A percentile compares a stretch with the other conserved stretches of the same genome.
phyloP scores from a whole-genome alignment of 1,284 basidiomycete genomes.

The Xerocomus nothofagi region DNA sequence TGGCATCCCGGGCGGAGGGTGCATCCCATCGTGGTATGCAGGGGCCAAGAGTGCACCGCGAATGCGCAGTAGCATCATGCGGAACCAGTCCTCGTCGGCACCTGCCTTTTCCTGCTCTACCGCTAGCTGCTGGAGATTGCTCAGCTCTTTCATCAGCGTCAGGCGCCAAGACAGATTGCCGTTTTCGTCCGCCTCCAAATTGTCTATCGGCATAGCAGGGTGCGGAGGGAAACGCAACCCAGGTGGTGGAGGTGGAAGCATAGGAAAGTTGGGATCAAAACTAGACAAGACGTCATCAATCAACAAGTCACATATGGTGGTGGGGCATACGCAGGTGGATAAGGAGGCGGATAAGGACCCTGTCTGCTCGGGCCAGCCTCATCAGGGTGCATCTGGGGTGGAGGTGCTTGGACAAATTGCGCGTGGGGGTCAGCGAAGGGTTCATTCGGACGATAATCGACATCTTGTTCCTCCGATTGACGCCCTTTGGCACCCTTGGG shows the following conservation, averaged over 20 bases:
- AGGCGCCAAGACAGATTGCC: constrained; percentile 77
- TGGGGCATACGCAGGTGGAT: constrained; percentile 39
- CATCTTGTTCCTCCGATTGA: constrained; percentile 52
- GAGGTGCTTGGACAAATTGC: constrained; percentile 50
- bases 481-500: constrained; percentile 49
- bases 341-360: constrained; percentile 56
- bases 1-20: constrained; percentile 50
- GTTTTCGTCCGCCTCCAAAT: constrained; percentile 70
- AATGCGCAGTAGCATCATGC: constrained; percentile 76
- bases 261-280: constrained; percentile 66
- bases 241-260: constrained; percentile 55
- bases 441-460: constrained; percentile 59
- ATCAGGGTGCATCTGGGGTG: constrained; percentile 54
- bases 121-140: constrained; percentile 67
- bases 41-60: constrained; percentile 66
- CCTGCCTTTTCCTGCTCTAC: constrained; percentile 77
- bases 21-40: constrained; percentile 59
- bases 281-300: constrained; percentile 36
- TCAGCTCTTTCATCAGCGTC: constrained; percentile 76
- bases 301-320: not conserved
- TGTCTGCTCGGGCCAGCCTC: constrained; percentile 58
- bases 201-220: constrained; percentile 60
- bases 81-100: constrained; percentile 76
- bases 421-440: constrained; percentile 53
- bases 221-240: constrained; percentile 61